Evolutionary conservation across 495 filamentous ascomycete genomes (phyloP).

Genomic region (Gamarada debralockiae): DNA sequence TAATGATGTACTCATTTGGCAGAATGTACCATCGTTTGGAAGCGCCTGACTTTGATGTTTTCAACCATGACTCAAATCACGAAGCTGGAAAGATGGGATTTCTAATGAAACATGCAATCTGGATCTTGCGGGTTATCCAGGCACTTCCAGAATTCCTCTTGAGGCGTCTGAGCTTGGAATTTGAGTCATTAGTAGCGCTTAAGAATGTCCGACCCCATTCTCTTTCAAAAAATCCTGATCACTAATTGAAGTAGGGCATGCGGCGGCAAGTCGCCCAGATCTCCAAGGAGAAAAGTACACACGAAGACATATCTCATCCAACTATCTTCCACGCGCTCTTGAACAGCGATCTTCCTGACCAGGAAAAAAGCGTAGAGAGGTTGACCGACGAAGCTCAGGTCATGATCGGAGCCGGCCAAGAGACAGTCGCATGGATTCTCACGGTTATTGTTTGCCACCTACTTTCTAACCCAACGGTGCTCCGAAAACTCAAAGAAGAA

Average conservation of each 20-base stretch:
- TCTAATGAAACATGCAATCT: slow-evolving; percentile 12
- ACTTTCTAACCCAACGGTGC: slow-evolving; percentile 20
- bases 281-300: too few species aligned
- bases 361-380: slow-evolving; percentile 26
- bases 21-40: slow-evolving; percentile 12
- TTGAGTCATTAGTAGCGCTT: slow-evolving; percentile 11
- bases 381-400: slow-evolving; percentile 26
- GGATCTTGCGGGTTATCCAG: slow-evolving; percentile 10
- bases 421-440: slow-evolving; percentile 22
- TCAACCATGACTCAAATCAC: slow-evolving; percentile 11
- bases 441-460: slow-evolving; percentile 30
- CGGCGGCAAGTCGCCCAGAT: neutral
- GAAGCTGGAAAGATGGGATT: slow-evolving; percentile 8
- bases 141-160: slow-evolving; percentile 12
- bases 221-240: neutral
- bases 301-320: neutral
- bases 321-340: slow-evolving; percentile 8
- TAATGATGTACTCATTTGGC: slow-evolving; percentile 15
- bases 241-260: neutral
- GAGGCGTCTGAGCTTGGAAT: neutral
- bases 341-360: slow-evolving; percentile 2
- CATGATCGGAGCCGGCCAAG: slow-evolving; percentile 27
- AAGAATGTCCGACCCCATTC: neutral
- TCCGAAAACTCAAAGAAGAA: slow-evolving; percentile 26
- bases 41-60: slow-evolving; percentile 13